phyloP scores from a whole-genome alignment of 768 basidiomycete species.

The Lentinula edodes region DNA sequence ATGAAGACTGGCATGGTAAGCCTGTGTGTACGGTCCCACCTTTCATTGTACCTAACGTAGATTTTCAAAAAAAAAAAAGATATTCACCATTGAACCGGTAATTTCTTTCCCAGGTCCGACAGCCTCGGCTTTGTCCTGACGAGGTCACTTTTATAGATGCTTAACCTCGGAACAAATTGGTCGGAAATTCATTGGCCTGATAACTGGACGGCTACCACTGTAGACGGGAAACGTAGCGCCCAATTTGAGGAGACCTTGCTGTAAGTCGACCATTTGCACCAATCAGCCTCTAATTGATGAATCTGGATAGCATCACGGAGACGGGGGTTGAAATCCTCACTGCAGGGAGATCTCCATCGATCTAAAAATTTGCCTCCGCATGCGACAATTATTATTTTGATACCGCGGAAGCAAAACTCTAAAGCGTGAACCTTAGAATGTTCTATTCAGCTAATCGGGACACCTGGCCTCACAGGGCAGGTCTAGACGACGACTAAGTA shows the following conservation, averaged over 20 bases:
- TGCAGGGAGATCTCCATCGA: slow-evolving; percentile 28
- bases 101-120: background rate
- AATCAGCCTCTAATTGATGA: slow-evolving; percentile 3
- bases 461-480: too few relatives aligned
- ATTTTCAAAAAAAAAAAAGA: slow-evolving; percentile 29
- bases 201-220: slow-evolving; percentile 94
- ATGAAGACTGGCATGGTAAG: slow-evolving; percentile 94
- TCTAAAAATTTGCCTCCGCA: background rate
- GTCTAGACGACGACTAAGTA: too few relatives aligned
- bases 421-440: background rate
- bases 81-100: slow-evolving; percentile 72
- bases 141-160: slow-evolving; percentile 56
- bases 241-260: slow-evolving; percentile 97
- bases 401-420: slow-evolving; percentile 12
- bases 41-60: slow-evolving; percentile 19
- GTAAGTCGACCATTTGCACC: slow-evolving; percentile 42
- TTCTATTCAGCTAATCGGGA: too few relatives aligned
- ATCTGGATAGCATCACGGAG: slow-evolving; percentile 70
- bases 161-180: slow-evolving; percentile 81
- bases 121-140: background rate
- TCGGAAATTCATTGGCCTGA: slow-evolving; percentile 85
- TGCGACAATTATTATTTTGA: background rate
- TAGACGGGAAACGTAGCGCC: slow-evolving; percentile 86
- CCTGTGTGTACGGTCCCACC: slow-evolving; percentile 5
- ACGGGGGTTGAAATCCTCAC: slow-evolving; percentile 87